Evolutionary conservation across 805 yeast genomes (phyloP).

Genomic region (Kurtzmaniella cleridarum): DNA sequence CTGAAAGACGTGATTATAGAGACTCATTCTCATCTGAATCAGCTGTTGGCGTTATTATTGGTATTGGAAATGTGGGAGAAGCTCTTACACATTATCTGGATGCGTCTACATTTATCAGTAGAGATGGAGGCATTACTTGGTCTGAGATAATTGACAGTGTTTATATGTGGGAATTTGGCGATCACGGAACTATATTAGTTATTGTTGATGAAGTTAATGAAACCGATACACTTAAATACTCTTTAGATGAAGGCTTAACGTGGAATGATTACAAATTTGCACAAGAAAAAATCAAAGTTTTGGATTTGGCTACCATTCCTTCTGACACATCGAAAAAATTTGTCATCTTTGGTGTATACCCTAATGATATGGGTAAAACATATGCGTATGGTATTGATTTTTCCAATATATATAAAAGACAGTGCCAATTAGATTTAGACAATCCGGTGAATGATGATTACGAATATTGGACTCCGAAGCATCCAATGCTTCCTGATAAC

Average conservation of each 20-base stretch:
- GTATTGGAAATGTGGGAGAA: slow-evolving; percentile 89
- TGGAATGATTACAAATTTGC: slow-evolving; percentile 69
- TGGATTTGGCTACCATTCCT: slow-evolving; percentile 85
- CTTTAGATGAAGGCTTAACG: slow-evolving; percentile 72
- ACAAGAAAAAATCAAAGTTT: slow-evolving; percentile 47
- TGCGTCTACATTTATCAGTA: slow-evolving; percentile 68
- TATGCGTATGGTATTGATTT: slow-evolving; percentile 38
- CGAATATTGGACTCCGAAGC: slow-evolving; percentile 39
- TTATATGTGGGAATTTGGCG: slow-evolving; percentile 94
- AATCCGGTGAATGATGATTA: slow-evolving; percentile 36
- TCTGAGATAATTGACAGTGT: slow-evolving; percentile 67
- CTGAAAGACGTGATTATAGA: slow-evolving; percentile 77
- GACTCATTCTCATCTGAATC: slow-evolving; percentile 86
- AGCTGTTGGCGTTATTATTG: slow-evolving; percentile 84
- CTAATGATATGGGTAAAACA: slow-evolving; percentile 36
- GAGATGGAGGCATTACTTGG: slow-evolving; percentile 94
- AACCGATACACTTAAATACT: slow-evolving; percentile 57
- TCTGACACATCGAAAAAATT: slow-evolving; percentile 83
- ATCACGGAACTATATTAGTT: slow-evolving; percentile 82
- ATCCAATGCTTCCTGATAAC: slow-evolving; percentile 28
- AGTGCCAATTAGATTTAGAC: slow-evolving; percentile 39
- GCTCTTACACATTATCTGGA: slow-evolving; percentile 43
- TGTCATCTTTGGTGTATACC: slow-evolving; percentile 47
- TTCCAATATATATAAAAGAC: slow-evolving; percentile 28
- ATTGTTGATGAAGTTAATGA: slow-evolving; percentile 55